Base-by-base conservation (phyloP, 306 rosid species). In the Comarum palustre region DNA sequence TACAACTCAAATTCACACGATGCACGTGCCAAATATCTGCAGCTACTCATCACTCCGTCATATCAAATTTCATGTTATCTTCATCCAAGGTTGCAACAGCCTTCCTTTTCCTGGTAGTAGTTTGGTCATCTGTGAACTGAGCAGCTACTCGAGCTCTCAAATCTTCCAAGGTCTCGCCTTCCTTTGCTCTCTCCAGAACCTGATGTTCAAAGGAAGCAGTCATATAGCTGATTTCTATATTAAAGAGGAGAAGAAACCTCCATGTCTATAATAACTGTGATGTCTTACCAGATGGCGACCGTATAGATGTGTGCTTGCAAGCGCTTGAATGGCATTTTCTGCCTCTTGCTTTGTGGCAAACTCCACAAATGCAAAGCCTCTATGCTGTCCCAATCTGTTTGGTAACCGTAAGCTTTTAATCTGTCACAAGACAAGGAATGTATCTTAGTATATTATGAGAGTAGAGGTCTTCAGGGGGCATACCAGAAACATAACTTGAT, bases 351-450 rank as follows among this genome's bases (percentile, higher is more conserved):
- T 92, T 75, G 98, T 87, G 63, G 83, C 89, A 80, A 77, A 93
- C 79, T 91, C 98, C 64, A 93, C 94, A 82, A 93, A 93, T 60
- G 94, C 96, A 86, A 93, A 93, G 6, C 97, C 97, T 82, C 97
- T 91, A 80, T 90, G 99, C 68, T 73, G 88, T 68, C 96, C 97
- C 41, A 88, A 83, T 83, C 88, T 89, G 91, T 79, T 83, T 57
- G 99, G 97, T 75, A 91, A 77, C 83, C 97, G 86, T 79, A 91
- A 70, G 78, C 99, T 91, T 82, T 95, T 95, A 75, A 91, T 71
- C 99, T 94, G 90, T 47, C n/a, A 80, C 42, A 73, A 39, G 59
- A 29, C 7, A 69, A 71, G 31, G 58, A 34, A 64, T n/a, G 8
- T 1, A 60, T 16, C 51, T 32, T 41, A 31, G 42, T 8, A 70